Evolutionary conservation across 1,284 basidiomycete species (phyloP), one percentile per base, ranked within the genome.

Genomic region (Anthracocystis setariae): DNA sequence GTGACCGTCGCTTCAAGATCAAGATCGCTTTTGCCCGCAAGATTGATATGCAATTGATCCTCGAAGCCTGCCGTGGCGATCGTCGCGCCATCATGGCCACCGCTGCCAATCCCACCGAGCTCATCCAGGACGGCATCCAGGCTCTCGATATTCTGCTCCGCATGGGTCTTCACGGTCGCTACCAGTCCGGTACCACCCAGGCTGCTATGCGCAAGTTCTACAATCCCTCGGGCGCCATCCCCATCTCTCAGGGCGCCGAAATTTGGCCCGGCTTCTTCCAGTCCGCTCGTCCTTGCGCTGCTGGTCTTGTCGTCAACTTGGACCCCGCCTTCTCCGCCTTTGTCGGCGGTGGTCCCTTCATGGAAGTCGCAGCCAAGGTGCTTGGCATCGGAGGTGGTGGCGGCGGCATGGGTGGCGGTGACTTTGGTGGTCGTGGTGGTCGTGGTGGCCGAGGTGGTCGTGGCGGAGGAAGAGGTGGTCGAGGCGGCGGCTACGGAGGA

Each of bases 261-360:
- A 69, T 79, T 45, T 58, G 65, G 44, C 61, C 60, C 21, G 77
- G 77, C 0, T 71, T 74, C 62, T 79, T 77, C 63, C 75, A 77
- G 45, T 69, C 64, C 7, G 73, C 68, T 23, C 67, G 74, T 15
- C 70, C 75, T 35, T 70, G 67, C n/a, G 52, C 59, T 8, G 46
- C 53, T 3, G 77, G 77, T 25, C 56, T 74, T 17, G 70, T 77
- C n/a, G 52, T 79, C 60, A 79, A 79, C 46, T 50, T 79, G 35
- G 77, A 79, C 55, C 70, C 68, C 1, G 64, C 73, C 29, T 79
- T 70, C 56, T 63, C 70, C 0, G 67, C 74, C 13, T 77, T 79
- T 38, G 47, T 77, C 12, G 47, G 37, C 17, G 46, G 52, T 12
- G 77, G 77, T 29, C 47, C 60, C 9, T 51, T 79, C 23, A 46